phyloP scores from a whole-genome alignment of 139 green algal genomes.

The Picochlorum sp. region DNA sequence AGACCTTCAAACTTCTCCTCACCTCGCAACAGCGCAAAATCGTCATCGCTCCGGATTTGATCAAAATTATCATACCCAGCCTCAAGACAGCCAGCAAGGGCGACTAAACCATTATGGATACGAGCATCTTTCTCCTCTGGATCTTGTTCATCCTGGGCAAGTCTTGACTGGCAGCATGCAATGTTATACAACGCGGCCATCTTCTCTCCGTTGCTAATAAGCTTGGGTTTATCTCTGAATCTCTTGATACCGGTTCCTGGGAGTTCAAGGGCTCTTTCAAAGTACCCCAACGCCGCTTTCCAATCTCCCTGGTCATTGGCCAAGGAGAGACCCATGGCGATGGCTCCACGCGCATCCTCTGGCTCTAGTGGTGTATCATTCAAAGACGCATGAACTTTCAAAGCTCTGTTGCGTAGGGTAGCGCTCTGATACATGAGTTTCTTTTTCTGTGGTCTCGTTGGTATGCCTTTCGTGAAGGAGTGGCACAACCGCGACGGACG shows the following conservation, averaged over 20 bases:
- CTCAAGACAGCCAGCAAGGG: conserved; percentile 61
- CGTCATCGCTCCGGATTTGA: conserved; percentile 60
- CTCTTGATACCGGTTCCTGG: conserved; percentile 69
- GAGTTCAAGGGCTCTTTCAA: conserved; percentile 58
- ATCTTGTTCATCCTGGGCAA: conserved; percentile 24
- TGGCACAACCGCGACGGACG: too few species aligned
- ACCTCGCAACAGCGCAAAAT: conserved; percentile 48
- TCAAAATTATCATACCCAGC: conserved; percentile 46
- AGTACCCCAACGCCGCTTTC: conserved; percentile 53
- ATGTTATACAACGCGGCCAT: conserved; percentile 75
- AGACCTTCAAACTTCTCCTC: conserved; percentile 61
- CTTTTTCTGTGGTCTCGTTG: too few species aligned
- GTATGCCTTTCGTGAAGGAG: too few species aligned
- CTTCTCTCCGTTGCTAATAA: conserved; percentile 58
- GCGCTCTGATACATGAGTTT: too few species aligned
- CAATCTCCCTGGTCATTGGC: conserved; percentile 20
- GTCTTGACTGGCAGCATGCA: conserved; percentile 60
- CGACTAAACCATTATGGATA: conserved; percentile 41
- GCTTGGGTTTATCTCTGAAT: conserved; percentile 70
- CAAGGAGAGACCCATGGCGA: conserved; percentile 32
- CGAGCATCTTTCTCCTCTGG: conserved; percentile 6
- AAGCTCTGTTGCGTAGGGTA: too few species aligned
- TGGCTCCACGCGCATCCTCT: conserved; percentile 24
- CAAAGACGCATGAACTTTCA: too few species aligned
- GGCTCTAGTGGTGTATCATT: not conserved